Evolutionary conservation across 1,139 yeast genomes (phyloP).

Genomic region (Hanseniaspora uvarum): DNA sequence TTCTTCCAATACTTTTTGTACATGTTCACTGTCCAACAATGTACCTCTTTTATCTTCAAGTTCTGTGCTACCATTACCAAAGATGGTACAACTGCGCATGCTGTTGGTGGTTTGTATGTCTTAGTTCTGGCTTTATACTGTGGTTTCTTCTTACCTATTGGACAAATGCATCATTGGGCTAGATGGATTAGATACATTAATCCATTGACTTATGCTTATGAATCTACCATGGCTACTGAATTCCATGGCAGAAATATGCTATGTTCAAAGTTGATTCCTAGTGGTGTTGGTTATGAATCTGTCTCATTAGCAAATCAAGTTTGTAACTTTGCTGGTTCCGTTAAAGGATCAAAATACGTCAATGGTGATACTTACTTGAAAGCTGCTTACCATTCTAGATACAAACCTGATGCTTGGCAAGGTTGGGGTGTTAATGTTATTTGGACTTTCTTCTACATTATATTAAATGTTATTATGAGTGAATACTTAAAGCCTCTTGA

Average conservation of each 20-base stretch:
- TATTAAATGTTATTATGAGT: slow-evolving; percentile 39
- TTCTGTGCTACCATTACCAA: slow-evolving; percentile 49
- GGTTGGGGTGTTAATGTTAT: slow-evolving; percentile 52
- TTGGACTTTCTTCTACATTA: slow-evolving; percentile 43
- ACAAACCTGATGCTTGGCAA: slow-evolving; percentile 49
- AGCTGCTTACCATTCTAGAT: slow-evolving; percentile 35
- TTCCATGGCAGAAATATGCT: slow-evolving; percentile 42
- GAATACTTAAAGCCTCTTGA: slow-evolving; percentile 44
- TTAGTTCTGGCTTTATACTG: slow-evolving; percentile 47
- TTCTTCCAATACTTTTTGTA: slow-evolving; percentile 48
- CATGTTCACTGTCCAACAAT: slow-evolving; percentile 39
- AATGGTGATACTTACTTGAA: slow-evolving; percentile 41
- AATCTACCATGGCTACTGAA: slow-evolving; percentile 48
- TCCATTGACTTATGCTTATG: slow-evolving; percentile 50
- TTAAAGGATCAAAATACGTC: slow-evolving; percentile 38
- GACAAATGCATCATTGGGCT: slow-evolving; percentile 54
- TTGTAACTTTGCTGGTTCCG: slow-evolving; percentile 42
- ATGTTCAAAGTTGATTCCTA: slow-evolving; percentile 44
- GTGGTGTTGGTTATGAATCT: slow-evolving; percentile 42
- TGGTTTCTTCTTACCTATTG: slow-evolving; percentile 50
- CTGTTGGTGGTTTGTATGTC: slow-evolving; percentile 49
- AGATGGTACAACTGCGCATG: slow-evolving; percentile 50
- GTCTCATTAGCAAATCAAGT: slow-evolving; percentile 36
- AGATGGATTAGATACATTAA: slow-evolving; percentile 51
- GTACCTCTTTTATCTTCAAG: slow-evolving; percentile 51